phyloP scores from a whole-genome alignment of 2,329 filamentous ascomycete genomes.

The Fusarium caatingaense region DNA sequence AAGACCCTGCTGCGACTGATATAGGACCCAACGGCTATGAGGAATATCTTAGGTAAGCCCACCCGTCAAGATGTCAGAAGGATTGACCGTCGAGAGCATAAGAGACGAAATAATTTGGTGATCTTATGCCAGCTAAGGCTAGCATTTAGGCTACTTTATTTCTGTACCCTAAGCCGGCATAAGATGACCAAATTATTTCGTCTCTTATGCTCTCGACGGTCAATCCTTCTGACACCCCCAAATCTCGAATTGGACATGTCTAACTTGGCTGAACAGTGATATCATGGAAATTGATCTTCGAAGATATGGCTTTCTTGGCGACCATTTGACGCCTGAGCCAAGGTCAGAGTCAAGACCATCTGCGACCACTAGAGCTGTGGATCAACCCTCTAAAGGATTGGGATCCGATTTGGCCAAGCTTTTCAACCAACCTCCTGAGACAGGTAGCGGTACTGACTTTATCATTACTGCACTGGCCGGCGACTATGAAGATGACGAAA shows the following conservation, averaged over 20 bases:
- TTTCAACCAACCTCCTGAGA: slow-evolving; percentile 87
- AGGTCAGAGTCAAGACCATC: slow-evolving; percentile 62
- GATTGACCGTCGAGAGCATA: too few relatives aligned
- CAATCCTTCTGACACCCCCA: background rate
- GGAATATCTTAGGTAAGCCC: slow-evolving; percentile 78
- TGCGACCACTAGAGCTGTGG: slow-evolving; percentile 58
- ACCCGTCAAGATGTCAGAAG: too few relatives aligned
- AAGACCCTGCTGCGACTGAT: slow-evolving; percentile 72
- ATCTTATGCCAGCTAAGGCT: too few relatives aligned
- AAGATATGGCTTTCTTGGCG: slow-evolving; percentile 89
- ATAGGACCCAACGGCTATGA: slow-evolving; percentile 78
- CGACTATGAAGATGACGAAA: slow-evolving; percentile 76
- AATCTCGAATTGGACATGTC: background rate
- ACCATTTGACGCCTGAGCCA: slow-evolving; percentile 71
- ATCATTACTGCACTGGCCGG: slow-evolving; percentile 88
- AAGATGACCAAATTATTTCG: too few relatives aligned
- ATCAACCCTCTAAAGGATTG: slow-evolving; percentile 73
- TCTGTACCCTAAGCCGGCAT: too few relatives aligned
- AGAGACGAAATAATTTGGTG: too few relatives aligned
- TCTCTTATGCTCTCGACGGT: too few relatives aligned
- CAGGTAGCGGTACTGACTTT: slow-evolving; percentile 90
- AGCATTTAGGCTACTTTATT: too few relatives aligned
- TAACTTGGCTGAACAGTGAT: slow-evolving; percentile 65
- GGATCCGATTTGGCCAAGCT: slow-evolving; percentile 87
- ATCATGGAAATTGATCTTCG: slow-evolving; percentile 94